These are phyloP conservation scores for Auricularia sp. DNA, from an alignment of 768 basidiomycete species.

Conservation along the genomic window DNA sequence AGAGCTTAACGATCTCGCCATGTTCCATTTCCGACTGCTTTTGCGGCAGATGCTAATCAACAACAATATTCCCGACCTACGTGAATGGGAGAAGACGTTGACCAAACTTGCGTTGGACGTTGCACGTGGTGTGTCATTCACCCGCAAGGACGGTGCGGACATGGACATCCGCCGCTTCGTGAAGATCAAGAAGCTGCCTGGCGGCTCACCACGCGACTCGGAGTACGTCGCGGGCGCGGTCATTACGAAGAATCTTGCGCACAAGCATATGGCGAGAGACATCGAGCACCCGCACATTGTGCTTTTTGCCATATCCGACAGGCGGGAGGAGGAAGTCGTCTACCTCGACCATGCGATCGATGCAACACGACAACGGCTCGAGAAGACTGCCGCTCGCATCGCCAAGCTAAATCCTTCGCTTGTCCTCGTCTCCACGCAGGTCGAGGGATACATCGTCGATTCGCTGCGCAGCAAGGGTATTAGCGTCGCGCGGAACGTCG, in stretches of 20 bases:
- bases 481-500: constrained; percentile 83
- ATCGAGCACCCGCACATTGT: constrained; percentile 86
- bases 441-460: background rate
- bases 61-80: constrained; percentile 70
- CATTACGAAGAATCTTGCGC: constrained; percentile 95
- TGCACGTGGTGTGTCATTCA: constrained; percentile 76
- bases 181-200: constrained; percentile 97
- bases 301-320: constrained; percentile 53
- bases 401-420: constrained; percentile 87
- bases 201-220: constrained; percentile 82
- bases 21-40: constrained; percentile 85
- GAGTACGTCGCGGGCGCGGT: constrained; percentile 96
- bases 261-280: constrained; percentile 83
- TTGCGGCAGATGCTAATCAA: constrained; percentile 80
- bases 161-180: constrained; percentile 94
- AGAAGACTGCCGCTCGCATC: constrained; percentile 78
- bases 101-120: constrained; percentile 75
- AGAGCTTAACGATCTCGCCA: constrained; percentile 75
- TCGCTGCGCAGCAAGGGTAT: constrained; percentile 46
- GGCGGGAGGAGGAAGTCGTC: constrained; percentile 40
- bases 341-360: constrained; percentile 88
- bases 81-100: constrained; percentile 82
- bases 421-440: constrained; percentile 47
- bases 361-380: constrained; percentile 89
- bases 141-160: constrained; percentile 76